Base-by-base conservation (phyloP, 345 rosid genomes). In the Passiflora organensis region DNA sequence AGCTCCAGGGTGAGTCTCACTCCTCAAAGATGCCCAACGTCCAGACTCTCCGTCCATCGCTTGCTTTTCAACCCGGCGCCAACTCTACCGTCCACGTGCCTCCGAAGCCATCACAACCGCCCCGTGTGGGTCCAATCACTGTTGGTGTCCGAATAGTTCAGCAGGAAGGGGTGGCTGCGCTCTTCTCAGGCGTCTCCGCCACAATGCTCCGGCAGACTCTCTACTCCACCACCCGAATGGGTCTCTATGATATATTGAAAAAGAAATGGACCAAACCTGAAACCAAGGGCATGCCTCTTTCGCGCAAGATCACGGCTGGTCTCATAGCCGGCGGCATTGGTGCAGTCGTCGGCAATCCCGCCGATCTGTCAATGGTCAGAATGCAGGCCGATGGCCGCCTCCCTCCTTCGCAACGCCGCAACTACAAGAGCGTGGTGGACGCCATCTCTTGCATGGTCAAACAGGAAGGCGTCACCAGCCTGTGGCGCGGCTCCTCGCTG, bases 381-480 rank as follows among this genome's bases (percentile, higher is more conserved):
- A 89, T 89, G 95, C 97, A 89, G 63, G 95, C 91, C 5, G 97
- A 89, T 52, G 97, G 95, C 0, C 82, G 95, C 15, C 82, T 89
- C 23, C 95, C 97, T 0, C 22, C 53, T 8, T 51, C 63, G 1
- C 65, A 89, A 14, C 73, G 97, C 41, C 84, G 95, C 21, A 89
- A 86, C 64, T 89, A 89, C 83, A 76, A 75, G 43, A 80, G 87
- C 77, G 97, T 80, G 5, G 49, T 69, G 13, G 97, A 89, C 68
- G 97, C 91, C 6, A 76, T 89, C 61, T 49, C 57, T 5, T 79
- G 87, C 18, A 89, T 86, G 91, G 57, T 72, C 4, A 79, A 74
- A 34, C 67, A 82, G 54, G 97, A 89, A 55, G 97, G 97, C n/a
- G 62, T 86, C 1, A 54, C 78, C n/a, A 76, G 84, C 46, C 71